phyloP scores from a whole-genome alignment of 2,329 filamentous ascomycete genomes.

The Rutstroemia sydowiana region DNA sequence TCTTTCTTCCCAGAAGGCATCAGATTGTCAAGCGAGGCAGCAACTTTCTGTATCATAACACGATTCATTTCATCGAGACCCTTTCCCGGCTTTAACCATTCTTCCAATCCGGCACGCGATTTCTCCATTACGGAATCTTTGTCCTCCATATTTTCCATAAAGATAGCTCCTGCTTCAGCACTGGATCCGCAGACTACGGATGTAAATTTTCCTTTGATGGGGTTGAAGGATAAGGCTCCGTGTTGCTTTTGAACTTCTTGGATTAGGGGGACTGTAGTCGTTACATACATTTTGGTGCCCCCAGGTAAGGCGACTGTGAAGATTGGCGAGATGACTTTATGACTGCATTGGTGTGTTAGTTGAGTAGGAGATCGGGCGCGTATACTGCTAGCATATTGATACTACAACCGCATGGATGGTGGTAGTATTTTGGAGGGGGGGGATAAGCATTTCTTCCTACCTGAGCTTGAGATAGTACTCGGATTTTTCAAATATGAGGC shows the following conservation, averaged over 20 bases:
- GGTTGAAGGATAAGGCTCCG: constrained; percentile 33
- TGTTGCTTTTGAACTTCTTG: constrained; percentile 33
- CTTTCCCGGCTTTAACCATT: background rate
- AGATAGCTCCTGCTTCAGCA: constrained; percentile 26
- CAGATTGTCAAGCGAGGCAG: background rate
- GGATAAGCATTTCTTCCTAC: too few species aligned
- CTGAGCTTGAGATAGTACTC: constrained; percentile 11
- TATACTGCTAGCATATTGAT: background rate
- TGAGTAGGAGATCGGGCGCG: too few species aligned
- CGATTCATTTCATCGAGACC: constrained; percentile 5
- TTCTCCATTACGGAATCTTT: constrained; percentile 7
- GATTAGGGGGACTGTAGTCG: constrained; percentile 33
- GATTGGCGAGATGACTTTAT: constrained; percentile 27
- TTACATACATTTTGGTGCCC: constrained; percentile 36
- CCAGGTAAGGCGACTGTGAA: constrained; percentile 37
- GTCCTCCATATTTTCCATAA: constrained; percentile 30
- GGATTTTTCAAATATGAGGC: constrained; percentile 5
- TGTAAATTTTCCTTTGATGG: constrained; percentile 27
- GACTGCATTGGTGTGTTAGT: too few species aligned
- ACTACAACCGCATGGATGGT: background rate
- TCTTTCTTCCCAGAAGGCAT: background rate
- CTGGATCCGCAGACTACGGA: constrained; percentile 17
- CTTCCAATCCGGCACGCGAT: background rate
- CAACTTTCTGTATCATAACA: background rate
- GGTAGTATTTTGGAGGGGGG: background rate